Evolutionary conservation across 768 basidiomycete species (phyloP).

Genomic region (Amanita polypyramis): DNA sequence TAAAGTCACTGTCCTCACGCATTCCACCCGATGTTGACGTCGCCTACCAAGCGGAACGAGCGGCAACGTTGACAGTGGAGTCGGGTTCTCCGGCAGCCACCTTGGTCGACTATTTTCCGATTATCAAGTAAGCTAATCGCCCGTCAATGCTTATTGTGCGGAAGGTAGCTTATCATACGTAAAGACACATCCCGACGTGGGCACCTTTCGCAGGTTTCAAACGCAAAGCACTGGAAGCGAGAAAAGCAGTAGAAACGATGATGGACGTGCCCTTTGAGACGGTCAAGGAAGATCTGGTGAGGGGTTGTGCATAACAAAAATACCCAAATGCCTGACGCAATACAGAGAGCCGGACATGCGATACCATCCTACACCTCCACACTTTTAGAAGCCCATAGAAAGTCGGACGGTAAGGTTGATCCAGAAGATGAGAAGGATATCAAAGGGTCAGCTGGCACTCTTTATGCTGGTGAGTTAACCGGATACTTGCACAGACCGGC

Average conservation of each 20-base stretch:
- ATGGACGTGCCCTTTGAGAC: slow-evolving; percentile 40
- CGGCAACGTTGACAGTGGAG: slow-evolving; percentile 33
- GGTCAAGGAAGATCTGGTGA: slow-evolving; percentile 39
- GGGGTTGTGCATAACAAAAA: slow-evolving; percentile 5
- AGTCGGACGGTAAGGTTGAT: slow-evolving; percentile 22
- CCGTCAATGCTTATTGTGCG: slow-evolving; percentile 7
- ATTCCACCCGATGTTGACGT: slow-evolving; percentile 5
- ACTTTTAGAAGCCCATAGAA: slow-evolving; percentile 29
- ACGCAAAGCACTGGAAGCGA: slow-evolving; percentile 29
- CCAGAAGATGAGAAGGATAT: slow-evolving; percentile 41
- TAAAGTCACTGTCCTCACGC: neutral
- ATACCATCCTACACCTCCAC: slow-evolving; percentile 34
- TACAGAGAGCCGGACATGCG: slow-evolving; percentile 31
- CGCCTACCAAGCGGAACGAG: slow-evolving; percentile 28
- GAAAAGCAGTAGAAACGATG: slow-evolving; percentile 35
- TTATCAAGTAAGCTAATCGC: slow-evolving; percentile 24
- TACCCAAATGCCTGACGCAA: slow-evolving; percentile 5
- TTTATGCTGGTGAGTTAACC: slow-evolving; percentile 32
- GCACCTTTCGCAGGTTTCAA: slow-evolving; percentile 38
- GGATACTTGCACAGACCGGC: neutral
- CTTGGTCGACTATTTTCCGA: slow-evolving; percentile 39
- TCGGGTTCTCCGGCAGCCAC: slow-evolving; percentile 35
- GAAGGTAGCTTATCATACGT: neutral
- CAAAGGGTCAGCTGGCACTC: slow-evolving; percentile 44
- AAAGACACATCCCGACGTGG: slow-evolving; percentile 39